These are phyloP conservation scores for Pestalotiopsis fici DNA, from an alignment of 2,329 filamentous ascomycete genomes.

Conservation along the genomic window DNA sequence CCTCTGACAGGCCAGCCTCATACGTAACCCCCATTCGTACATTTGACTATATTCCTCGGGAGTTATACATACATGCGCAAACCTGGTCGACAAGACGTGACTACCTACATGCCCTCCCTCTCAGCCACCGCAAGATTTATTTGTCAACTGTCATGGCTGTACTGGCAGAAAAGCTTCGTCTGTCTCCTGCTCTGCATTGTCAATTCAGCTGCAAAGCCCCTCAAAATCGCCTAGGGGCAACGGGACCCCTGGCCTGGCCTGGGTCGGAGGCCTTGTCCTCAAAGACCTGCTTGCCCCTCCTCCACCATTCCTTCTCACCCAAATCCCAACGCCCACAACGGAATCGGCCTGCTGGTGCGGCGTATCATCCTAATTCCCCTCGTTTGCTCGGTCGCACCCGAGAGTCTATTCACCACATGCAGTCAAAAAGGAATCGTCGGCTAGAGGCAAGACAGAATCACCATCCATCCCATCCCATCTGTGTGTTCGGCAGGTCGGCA, in stretches of 20 bases:
- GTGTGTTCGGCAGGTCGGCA: slow-evolving; percentile 7
- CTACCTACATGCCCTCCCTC: too few relatives aligned
- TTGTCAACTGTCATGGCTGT: background rate
- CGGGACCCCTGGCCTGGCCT: too few relatives aligned
- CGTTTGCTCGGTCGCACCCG: background rate
- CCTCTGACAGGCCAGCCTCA: background rate
- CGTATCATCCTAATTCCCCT: background rate
- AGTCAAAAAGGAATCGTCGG: background rate
- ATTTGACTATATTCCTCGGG: too few relatives aligned
- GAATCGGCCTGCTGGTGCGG: background rate
- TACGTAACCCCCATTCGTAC: background rate
- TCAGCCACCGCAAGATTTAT: too few relatives aligned
- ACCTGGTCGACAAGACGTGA: background rate
- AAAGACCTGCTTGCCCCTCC: background rate
- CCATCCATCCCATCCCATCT: background rate
- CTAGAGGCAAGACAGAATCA: background rate
- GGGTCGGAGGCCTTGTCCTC: background rate
- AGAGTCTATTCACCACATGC: background rate
- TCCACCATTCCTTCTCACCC: background rate
- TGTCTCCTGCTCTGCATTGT: background rate
- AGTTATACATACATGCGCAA: background rate
- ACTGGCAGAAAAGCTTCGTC: background rate
- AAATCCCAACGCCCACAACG: too few relatives aligned
- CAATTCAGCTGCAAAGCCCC: too few relatives aligned
- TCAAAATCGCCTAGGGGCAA: too few relatives aligned